Evolutionary conservation across 371 early-diverging fungal genomes (phyloP).

Genomic region (Mortierella sp.): DNA sequence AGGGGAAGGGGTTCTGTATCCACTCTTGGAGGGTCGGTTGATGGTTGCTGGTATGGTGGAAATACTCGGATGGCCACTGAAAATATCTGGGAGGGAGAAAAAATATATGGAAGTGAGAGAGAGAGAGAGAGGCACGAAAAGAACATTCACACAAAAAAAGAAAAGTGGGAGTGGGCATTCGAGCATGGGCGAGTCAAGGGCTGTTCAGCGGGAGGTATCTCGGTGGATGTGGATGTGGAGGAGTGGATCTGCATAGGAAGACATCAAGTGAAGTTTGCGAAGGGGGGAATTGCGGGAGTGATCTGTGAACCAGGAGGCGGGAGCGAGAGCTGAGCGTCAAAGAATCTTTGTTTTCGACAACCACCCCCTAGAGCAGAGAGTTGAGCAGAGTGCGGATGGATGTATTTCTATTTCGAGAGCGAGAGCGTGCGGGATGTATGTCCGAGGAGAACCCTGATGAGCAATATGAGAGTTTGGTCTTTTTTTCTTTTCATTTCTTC

Average conservation of each 20-base stretch:
- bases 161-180: conserved; percentile 3
- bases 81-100: not conserved
- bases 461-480: not conserved
- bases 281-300: not conserved
- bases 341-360: conserved; percentile 1
- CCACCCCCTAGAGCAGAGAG: not conserved
- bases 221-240: conserved; percentile 1
- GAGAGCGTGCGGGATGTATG: not conserved
- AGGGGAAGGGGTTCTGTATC: conserved; percentile 1
- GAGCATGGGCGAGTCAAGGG: conserved; percentile 10
- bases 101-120: not conserved
- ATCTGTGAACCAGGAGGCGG: conserved; percentile 1
- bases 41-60: conserved; percentile 6
- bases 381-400: not conserved
- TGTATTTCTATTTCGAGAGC: conserved; percentile 1
- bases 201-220: conserved; percentile 6
- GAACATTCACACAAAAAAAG: conserved; percentile 3
- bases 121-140: not conserved
- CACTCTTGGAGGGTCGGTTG: conserved; percentile 8
- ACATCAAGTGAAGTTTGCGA: conserved; percentile 9
- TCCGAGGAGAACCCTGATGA: not conserved
- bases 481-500: not conserved
- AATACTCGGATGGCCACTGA: not conserved
- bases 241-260: conserved; percentile 2
- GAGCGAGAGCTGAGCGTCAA: conserved; percentile 11